Evolutionary conservation across 208 protist genomes (phyloP), one percentile per base, ranked within the genome.

Genomic region (Leishmania lainsoni): DNA sequence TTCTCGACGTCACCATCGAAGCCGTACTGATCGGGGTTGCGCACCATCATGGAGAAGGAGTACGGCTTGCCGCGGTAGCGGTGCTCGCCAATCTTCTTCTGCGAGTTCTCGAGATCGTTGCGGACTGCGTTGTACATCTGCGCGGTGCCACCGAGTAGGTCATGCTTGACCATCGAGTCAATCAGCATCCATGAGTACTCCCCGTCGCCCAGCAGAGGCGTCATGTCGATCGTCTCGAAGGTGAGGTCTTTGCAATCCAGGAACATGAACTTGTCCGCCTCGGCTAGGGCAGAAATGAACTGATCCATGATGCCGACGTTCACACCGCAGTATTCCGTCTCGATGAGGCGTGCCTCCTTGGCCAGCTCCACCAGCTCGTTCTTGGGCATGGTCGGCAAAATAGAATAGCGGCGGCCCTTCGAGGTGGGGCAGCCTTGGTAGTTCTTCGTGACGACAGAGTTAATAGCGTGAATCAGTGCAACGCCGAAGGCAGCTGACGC

Each of bases 281-380:
- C 89, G 35, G 94, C 80, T 26, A 98, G 87, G 68, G 83, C 92
- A 5, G 93, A 93, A 74, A 88, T 91, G 78, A 97, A 95, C 90
- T 98, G 96, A 78, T 98, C 96, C 96, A 98, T 98, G 85, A 98
- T 98, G 77, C 96, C 96, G 76, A 97, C 95, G 12, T 96, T 93
- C 6, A 96, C 90, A 42, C 92, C 90, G 56, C 91, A 95, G 83
- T 89, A 98, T 54, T 93, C 84, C 68, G 87, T 90, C 79, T 98
- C 94, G 52, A 95, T 94, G 35, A 87, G 84, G 70, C 95, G 92
- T 4, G 83, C 93, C 80, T 92, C 88, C 84, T 93, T 89, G 22
- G 88, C 91, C 20, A 96, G 75, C 56, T 90, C 85, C 35, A 93
- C 84, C 48, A 89, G 81, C 5, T 93, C 83, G 35, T 86, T 54